phyloP scores from a whole-genome alignment of 1,284 basidiomycete genomes.

The Naganishia liquefaciens region DNA sequence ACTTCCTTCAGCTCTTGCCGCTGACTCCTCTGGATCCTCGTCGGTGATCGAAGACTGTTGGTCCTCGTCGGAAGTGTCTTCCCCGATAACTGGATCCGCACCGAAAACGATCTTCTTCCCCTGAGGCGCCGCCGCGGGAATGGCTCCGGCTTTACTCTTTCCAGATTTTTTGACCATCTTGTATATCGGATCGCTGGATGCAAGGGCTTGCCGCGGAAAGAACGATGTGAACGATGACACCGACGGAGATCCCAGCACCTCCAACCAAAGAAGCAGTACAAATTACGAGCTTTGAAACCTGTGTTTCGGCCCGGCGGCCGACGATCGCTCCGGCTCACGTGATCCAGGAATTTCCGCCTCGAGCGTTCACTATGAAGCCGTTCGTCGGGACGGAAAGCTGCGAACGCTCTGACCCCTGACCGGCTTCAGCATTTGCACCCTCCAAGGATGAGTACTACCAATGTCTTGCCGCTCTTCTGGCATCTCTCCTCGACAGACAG shows the following conservation, averaged over 20 bases:
- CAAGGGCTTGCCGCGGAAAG: too few relatives aligned
- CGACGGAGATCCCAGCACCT: background rate
- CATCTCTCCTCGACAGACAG: slow-evolving; percentile 80
- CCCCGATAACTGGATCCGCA: slow-evolving; percentile 24
- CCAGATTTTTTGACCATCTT: slow-evolving; percentile 17
- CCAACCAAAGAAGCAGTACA: background rate
- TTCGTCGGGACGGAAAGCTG: background rate
- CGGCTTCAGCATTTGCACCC: background rate
- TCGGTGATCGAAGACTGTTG: background rate
- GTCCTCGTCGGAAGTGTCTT: background rate
- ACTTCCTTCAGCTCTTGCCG: background rate
- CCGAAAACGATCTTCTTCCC: slow-evolving; percentile 33
- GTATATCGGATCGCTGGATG: background rate
- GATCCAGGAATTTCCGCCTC: slow-evolving; percentile 23
- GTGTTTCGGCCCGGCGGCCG: slow-evolving; percentile 7
- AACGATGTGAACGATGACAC: background rate
- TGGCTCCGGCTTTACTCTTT: background rate
- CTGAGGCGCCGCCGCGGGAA: background rate
- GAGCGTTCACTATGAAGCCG: slow-evolving; percentile 1
- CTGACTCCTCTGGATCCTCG: background rate
- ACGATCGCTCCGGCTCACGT: slow-evolving; percentile 5
- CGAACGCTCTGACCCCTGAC: background rate
- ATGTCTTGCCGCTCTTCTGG: slow-evolving; percentile 83
- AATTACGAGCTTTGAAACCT: slow-evolving; percentile 8
- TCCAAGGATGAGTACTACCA: slow-evolving; percentile 45